phyloP scores from a whole-genome alignment of 2,329 filamentous ascomycete genomes.

The Penicillium psychrosexuale region DNA sequence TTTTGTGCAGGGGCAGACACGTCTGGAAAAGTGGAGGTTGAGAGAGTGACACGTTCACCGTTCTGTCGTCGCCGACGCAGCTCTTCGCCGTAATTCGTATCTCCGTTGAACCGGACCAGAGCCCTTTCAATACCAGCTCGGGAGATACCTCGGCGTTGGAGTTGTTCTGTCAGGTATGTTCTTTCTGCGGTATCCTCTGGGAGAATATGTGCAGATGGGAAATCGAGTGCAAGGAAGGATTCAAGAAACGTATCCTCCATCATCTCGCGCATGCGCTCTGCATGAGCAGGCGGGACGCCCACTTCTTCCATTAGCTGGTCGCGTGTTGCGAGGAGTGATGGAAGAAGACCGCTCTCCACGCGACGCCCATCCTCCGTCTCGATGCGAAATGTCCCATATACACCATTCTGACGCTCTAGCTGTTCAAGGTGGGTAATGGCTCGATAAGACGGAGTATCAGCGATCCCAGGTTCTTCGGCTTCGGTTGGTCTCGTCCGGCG shows the following conservation, averaged over 20 bases:
- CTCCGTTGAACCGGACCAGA: slow-evolving; percentile 38
- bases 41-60: slow-evolving; percentile 39
- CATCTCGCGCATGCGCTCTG: slow-evolving; percentile 42
- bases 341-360: slow-evolving; percentile 43
- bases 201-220: slow-evolving; percentile 37
- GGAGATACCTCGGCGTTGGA: slow-evolving; percentile 41
- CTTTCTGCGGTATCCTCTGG: slow-evolving; percentile 34
- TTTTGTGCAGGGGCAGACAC: slow-evolving; percentile 24
- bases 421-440: slow-evolving; percentile 42
- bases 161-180: slow-evolving; percentile 37
- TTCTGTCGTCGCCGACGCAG: slow-evolving; percentile 39
- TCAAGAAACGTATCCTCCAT: slow-evolving; percentile 46
- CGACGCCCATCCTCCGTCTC: slow-evolving; percentile 42
- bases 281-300: slow-evolving; percentile 37
- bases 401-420: slow-evolving; percentile 40
- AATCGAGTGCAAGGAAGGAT: slow-evolving; percentile 43
- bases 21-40: slow-evolving; percentile 33
- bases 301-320: slow-evolving; percentile 44
- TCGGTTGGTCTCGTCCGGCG: slow-evolving; percentile 36
- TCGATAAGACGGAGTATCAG: slow-evolving; percentile 35
- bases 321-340: slow-evolving; percentile 41
- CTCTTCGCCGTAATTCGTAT: slow-evolving; percentile 41
- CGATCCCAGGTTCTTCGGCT: slow-evolving; percentile 21
- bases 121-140: slow-evolving; percentile 37
- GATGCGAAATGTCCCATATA: slow-evolving; percentile 44